phyloP scores from a whole-genome alignment of 2,329 filamentous ascomycete species.

The Trichoderma atrobrunneum region DNA sequence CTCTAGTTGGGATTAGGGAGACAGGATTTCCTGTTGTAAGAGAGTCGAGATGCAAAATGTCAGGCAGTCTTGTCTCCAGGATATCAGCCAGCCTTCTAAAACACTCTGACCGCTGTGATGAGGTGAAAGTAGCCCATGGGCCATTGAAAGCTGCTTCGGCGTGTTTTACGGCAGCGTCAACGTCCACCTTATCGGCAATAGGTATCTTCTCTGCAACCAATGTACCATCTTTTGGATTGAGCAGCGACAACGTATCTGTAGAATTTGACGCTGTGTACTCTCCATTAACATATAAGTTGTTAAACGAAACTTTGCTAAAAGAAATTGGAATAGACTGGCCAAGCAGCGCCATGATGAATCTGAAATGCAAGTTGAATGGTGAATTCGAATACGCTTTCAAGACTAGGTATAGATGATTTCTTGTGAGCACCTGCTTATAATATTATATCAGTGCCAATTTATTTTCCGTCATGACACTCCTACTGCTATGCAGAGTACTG shows the following conservation, averaged over 20 bases:
- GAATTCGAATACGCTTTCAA: background rate
- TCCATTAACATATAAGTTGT: background rate
- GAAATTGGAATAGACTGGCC: background rate
- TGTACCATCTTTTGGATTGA: background rate
- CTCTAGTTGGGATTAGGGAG: background rate
- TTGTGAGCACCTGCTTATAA: background rate
- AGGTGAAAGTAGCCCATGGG: background rate
- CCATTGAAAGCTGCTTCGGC: conserved; percentile 2
- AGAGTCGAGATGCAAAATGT: background rate
- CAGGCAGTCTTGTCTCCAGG: background rate
- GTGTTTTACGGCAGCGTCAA: background rate
- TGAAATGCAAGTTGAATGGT: background rate
- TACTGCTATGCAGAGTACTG: background rate
- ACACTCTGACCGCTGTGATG: background rate
- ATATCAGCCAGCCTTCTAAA: background rate
- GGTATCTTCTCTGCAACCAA: conserved; percentile 5
- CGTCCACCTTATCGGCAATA: background rate
- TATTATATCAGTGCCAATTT: background rate
- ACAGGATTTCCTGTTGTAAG: background rate
- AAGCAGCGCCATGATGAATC: background rate
- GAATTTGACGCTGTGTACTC: background rate
- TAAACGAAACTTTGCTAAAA: background rate
- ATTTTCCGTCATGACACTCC: background rate
- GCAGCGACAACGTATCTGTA: background rate
- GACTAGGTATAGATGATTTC: background rate